These are phyloP conservation scores for Extremus antarcticus DNA, from an alignment of 495 filamentous ascomycete species.

Conservation along the genomic window DNA sequence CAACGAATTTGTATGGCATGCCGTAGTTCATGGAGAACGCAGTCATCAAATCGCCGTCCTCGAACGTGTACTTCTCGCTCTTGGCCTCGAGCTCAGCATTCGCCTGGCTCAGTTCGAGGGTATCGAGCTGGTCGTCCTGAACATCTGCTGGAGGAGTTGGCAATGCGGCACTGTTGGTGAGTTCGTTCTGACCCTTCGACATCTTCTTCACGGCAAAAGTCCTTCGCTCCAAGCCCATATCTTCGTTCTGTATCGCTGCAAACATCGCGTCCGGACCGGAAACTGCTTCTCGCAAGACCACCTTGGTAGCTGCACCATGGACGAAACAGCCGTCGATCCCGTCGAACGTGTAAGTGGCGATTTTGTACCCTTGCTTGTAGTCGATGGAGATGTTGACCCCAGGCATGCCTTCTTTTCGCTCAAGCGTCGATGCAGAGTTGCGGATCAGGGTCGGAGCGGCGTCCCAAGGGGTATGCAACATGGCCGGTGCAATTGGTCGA, in stretches of 20 bases:
- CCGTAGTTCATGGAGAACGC: conserved; percentile 41
- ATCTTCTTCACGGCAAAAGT: conserved; percentile 21
- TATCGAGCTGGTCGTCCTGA: background rate
- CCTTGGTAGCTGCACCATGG: conserved; percentile 47
- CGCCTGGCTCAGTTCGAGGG: background rate
- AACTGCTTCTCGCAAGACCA: conserved; percentile 34
- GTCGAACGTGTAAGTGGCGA: conserved; percentile 24
- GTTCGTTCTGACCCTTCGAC: conserved; percentile 12
- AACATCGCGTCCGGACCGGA: conserved; percentile 59
- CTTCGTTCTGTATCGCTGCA: conserved; percentile 42
- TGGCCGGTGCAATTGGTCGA: conserved; percentile 19
- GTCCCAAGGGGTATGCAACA: conserved; percentile 14
- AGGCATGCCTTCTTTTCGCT: conserved; percentile 18
- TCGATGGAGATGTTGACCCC: conserved; percentile 29
- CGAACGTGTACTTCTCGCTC: background rate
- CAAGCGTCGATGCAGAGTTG: conserved; percentile 1
- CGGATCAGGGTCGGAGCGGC: conserved; percentile 10
- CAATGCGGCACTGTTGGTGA: background rate
- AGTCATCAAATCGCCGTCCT: conserved; percentile 18
- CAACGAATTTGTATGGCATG: conserved; percentile 73
- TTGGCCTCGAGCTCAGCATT: background rate
- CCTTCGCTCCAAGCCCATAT: conserved; percentile 52
- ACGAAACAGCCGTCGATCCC: conserved; percentile 47
- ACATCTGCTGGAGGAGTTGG: background rate
- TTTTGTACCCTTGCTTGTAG: conserved; percentile 28